Percentiles rank a stretch among this genome's conserved stretches.
Evolutionary conservation across 805 yeast species (phyloP).

Genomic region (Sugiyamaella valdiviana): DNA sequence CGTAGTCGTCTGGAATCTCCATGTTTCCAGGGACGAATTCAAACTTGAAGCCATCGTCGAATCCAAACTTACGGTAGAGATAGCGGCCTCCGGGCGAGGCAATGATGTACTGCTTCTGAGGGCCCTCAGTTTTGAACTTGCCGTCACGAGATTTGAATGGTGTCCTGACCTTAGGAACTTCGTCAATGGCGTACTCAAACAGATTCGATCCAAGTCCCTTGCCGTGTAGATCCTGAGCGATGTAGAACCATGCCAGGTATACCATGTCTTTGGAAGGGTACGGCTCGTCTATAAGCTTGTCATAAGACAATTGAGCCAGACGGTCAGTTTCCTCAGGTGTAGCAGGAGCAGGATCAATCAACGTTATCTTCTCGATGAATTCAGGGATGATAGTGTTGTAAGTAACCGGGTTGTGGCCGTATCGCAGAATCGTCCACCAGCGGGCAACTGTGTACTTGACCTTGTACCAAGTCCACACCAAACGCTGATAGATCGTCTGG

Average conservation of each 20-base stretch:
- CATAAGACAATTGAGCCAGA: conserved; percentile 6
- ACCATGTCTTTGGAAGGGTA: conserved; percentile 8
- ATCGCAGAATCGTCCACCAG: neutral
- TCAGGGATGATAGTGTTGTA: neutral
- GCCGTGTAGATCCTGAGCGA: conserved; percentile 10
- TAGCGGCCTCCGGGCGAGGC: conserved; percentile 11
- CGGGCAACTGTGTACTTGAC: conserved; percentile 5
- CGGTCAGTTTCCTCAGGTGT: conserved; percentile 5
- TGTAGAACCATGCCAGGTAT: conserved; percentile 10
- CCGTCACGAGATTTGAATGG: conserved; percentile 11
- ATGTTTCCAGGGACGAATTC: neutral
- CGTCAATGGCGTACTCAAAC: conserved; percentile 5
- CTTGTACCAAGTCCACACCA: conserved; percentile 2
- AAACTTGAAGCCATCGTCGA: neutral
- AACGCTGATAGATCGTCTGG: neutral
- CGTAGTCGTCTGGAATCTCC: neutral
- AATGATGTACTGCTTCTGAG: conserved; percentile 12
- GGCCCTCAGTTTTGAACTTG: conserved; percentile 8
- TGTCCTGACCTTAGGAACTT: conserved; percentile 5
- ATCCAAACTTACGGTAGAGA: conserved; percentile 14
- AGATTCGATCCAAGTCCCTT: conserved; percentile 16
- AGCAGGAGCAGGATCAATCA: neutral
- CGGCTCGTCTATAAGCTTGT: conserved; percentile 6
- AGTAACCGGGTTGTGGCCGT: no score
- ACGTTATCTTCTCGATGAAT: neutral